Evolutionary conservation across 2,329 filamentous ascomycete genomes (phyloP).

Genomic region (Phyllosticta capitalensis): DNA sequence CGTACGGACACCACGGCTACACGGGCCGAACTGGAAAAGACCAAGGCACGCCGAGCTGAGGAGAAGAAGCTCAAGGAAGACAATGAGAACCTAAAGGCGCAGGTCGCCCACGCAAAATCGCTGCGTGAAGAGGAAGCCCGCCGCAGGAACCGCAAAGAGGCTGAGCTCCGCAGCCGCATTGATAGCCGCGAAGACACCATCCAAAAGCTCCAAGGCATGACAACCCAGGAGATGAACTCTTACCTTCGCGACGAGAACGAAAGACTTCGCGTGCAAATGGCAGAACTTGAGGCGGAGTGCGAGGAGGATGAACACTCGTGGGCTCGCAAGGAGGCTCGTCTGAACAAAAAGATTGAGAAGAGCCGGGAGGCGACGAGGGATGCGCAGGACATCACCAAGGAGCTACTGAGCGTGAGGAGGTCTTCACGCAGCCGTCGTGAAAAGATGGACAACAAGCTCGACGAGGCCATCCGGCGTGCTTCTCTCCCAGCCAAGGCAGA

Average conservation of each 20-base stretch:
- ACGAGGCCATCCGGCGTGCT: not conserved
- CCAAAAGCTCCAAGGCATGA: constrained; percentile 26
- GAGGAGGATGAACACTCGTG: constrained; percentile 26
- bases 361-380: constrained; percentile 21
- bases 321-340: constrained; percentile 22
- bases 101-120: constrained; percentile 64
- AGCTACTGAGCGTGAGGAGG: constrained; percentile 21
- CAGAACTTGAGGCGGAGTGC: constrained; percentile 25
- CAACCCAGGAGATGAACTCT: constrained; percentile 29
- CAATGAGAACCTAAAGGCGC: constrained; percentile 58
- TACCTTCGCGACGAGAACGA: constrained; percentile 32
- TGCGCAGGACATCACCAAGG: constrained; percentile 23
- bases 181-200: constrained; percentile 31
- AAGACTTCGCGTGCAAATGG: constrained; percentile 29
- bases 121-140: constrained; percentile 50
- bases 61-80: constrained; percentile 56
- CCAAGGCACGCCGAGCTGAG: constrained; percentile 19
- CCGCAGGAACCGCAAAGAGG: constrained; percentile 24
- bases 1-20: constrained; percentile 26
- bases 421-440: constrained; percentile 7
- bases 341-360: constrained; percentile 26
- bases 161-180: constrained; percentile 23
- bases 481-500: not conserved
- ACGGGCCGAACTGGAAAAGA: constrained; percentile 20
- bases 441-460: not conserved